These are phyloP conservation scores for Sophora flavescens DNA, from an alignment of 306 rosid genomes.

Conservation along the genomic window DNA sequence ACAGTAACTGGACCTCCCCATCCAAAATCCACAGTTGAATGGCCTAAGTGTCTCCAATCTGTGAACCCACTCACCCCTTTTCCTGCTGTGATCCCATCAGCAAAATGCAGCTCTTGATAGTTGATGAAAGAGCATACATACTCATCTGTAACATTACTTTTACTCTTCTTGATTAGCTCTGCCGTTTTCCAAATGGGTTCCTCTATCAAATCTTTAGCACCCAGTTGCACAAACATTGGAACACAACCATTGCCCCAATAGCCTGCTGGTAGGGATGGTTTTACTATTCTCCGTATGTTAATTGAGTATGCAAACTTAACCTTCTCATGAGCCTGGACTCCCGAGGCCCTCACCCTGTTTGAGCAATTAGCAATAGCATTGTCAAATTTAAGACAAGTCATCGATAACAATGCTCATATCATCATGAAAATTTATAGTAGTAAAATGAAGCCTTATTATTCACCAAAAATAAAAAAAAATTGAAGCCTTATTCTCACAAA, in stretches of 20 bases:
- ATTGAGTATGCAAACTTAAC: slow-evolving; percentile 80
- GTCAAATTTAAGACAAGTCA: not conserved
- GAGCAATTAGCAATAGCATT: slow-evolving; percentile 2
- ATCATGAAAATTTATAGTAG: not conserved
- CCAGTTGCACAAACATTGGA: slow-evolving; percentile 70
- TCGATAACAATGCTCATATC: not conserved
- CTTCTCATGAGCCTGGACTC: slow-evolving; percentile 54
- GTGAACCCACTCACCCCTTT: slow-evolving; percentile 85
- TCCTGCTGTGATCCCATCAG: slow-evolving; percentile 75
- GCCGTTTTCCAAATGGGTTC: slow-evolving; percentile 81
- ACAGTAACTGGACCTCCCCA: slow-evolving; percentile 96
- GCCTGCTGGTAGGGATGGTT: slow-evolving; percentile 66
- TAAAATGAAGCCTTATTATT: not conserved
- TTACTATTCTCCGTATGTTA: slow-evolving; percentile 63
- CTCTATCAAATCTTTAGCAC: slow-evolving; percentile 58
- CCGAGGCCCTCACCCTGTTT: slow-evolving; percentile 64
- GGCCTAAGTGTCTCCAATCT: slow-evolving; percentile 91
- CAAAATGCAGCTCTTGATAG: slow-evolving; percentile 68
- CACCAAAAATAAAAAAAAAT: too few relatives aligned
- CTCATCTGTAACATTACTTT: slow-evolving; percentile 66
- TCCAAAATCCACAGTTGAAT: slow-evolving; percentile 88
- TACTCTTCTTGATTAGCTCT: slow-evolving; percentile 76
- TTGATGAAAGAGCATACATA: slow-evolving; percentile 79
- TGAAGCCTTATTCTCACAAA: not conserved
- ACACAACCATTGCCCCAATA: slow-evolving; percentile 94